A percentile compares a stretch with the other conserved stretches of the same genome.
Conservation (phyloP, 208 protist species). For the Endotrypanum monterogeii region DNA sequence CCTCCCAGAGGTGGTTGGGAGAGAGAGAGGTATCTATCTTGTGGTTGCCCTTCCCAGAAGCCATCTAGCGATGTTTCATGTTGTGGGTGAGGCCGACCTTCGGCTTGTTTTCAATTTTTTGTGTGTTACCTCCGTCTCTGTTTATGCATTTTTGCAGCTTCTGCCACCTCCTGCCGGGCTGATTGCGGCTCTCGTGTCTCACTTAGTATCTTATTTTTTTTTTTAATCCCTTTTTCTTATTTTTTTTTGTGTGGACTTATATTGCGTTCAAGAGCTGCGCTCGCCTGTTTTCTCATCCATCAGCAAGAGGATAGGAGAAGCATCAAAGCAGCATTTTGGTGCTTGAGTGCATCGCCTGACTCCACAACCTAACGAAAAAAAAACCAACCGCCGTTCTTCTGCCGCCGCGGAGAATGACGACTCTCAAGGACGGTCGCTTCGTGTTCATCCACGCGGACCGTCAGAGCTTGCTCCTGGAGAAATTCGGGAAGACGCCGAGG, state of each 20-base stretch:
- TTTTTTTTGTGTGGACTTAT: not conserved
- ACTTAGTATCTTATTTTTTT: no score
- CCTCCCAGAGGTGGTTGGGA: not conserved
- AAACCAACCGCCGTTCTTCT: not conserved
- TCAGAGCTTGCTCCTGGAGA: constrained; percentile 8
- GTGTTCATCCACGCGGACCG: constrained; percentile 14
- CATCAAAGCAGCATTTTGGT: not conserved
- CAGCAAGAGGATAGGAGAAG: not conserved
- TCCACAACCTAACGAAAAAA: not conserved
- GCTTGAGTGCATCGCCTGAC: not conserved
- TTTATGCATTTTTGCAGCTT: not conserved
- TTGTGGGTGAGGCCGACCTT: not conserved
- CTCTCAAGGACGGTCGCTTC: constrained; percentile 20
- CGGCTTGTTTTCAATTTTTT: not conserved
- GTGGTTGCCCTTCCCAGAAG: not conserved
- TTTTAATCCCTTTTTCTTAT: not conserved
- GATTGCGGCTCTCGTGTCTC: not conserved
- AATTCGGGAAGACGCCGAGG: not conserved
- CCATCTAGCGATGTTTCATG: not conserved
- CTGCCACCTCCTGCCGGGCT: no score
- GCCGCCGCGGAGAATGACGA: constrained; percentile 1
- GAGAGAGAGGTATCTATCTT: not conserved
- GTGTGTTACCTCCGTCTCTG: not conserved
- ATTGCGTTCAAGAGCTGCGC: not conserved
- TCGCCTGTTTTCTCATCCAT: not conserved